Evolutionary conservation across 345 rosid species (phyloP), one percentile per base, ranked within the genome.

Genomic region (Schrenkiella parvula): DNA sequence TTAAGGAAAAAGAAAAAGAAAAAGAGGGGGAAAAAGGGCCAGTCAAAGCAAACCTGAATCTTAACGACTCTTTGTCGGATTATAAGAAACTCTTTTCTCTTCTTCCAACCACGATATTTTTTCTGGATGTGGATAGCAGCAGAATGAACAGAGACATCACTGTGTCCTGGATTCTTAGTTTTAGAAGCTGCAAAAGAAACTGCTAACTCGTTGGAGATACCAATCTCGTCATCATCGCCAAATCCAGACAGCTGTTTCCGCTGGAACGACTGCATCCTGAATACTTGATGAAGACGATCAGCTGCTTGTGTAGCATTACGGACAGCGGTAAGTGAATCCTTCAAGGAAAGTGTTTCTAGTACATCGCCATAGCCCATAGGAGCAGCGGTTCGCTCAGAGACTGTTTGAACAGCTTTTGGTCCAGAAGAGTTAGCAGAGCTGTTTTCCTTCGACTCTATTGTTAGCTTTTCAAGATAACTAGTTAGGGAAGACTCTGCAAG

Each of bases 291-390:
- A 72, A 93, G 87, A 21, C 92, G 91, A 70, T 78, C 83, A 72
- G 97, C 97, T 64, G 98, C 98, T 80, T 93, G 98, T 48, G 97
- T 90, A 51, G 98, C 97, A 80, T 93, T 93, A 62, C 87, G 81
- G 60, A 90, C 83, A 19, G 97, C 97, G 43, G 89, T 84, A 18
- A 93, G 82, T n/a, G 97, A 90, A 78, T 90, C 96, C 84, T 86
- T 87, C 82, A 90, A 66, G 64, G 90, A 90, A 18, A 88, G 81
- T 18, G 28, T 86, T 58, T 88, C 93, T 31, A 84, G 87, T 55
- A 46, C 72, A 66, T 85, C 90, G 44, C 80, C 82, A 53, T 79
- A 75, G 76, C 73, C 76, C 58, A 62, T 61, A 70, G 93, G 92
- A 80, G 85, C 85, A 19, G 93, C 76, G 1, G 80, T 83, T 70